Evolutionary conservation across 345 rosid genomes (phyloP), one percentile per base, ranked within the genome.

Genomic region (Rubroshorea leprosula): DNA sequence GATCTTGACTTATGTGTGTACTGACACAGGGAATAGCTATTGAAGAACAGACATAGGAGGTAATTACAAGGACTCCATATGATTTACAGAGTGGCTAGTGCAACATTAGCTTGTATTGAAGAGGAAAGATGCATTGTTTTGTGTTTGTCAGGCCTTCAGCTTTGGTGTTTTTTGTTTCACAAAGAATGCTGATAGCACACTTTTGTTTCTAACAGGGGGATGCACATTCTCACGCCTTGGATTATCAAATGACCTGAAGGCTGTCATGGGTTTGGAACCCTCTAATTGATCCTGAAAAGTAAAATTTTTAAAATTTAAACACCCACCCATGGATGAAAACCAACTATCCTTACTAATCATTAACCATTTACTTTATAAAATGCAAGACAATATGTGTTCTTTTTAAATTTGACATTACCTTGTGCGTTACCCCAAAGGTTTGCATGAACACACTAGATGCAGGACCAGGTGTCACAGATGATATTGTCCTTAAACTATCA

Each of bases 141-240:
- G n/a, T n/a, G n/a, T n/a, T n/a, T n/a, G n/a, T 54, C 87, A 78
- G 54, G 91, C 81, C 79, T 75, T 89, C 67, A 70, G 67, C 83
- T 82, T 85, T n/a, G 71, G 39, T 39, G 88, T 59, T 76, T 87
- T 93, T 74, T 77, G 88, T 54, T 85, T 93, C 29, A 65, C 96
- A 49, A 93, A 93, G 81, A 93, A 93, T 9, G 89, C 77, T n/a
- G 97, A 87, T 43, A 89, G 72, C 74, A 93, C 56, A 64, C 97
- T 89, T 71, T 78, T 89, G 74, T 84, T 85, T 60, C 92, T 82
- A 27, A 70, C 90, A 70, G 92, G 84, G 23, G 95, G 69, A 38
- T 58, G 82, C 15, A 72, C 60, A 62, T 76, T 80, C 60, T 82
- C 89, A 25, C 72, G 78, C 62, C 81, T 79, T 45, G 73, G 81